Evolutionary conservation across 106 monocot genomes (phyloP).

Genomic region (Acorus gramineus): DNA sequence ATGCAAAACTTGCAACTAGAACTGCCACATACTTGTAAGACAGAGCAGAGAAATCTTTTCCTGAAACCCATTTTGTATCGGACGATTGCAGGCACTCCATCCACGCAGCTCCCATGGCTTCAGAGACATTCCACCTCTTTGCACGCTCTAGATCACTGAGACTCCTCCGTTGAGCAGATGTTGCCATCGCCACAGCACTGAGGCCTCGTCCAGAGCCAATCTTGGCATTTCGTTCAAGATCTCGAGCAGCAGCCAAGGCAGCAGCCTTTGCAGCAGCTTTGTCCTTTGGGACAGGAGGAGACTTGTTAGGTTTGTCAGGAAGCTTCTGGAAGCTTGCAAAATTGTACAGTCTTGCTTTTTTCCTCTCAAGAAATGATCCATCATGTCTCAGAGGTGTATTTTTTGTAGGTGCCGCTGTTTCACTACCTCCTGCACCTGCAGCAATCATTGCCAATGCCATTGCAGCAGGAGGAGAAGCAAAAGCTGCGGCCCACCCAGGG

Average conservation of each 20-base stretch:
- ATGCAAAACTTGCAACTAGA: constrained; percentile 77
- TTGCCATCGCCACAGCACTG: constrained; percentile 99
- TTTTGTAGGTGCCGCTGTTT: constrained; percentile 45
- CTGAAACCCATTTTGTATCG: constrained; percentile 58
- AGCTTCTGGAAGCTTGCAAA: constrained; percentile 83
- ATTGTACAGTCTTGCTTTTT: constrained; percentile 43
- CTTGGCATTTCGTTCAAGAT: constrained; percentile 77
- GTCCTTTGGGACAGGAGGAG: constrained; percentile 56
- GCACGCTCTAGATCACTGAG: constrained; percentile 62
- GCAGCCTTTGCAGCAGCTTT: constrained; percentile 89
- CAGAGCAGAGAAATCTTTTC: constrained; percentile 69
- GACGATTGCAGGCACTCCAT: constrained; percentile 64
- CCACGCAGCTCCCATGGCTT: constrained; percentile 95
- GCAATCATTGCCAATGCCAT: constrained; percentile 99
- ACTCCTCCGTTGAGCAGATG: constrained; percentile 90
- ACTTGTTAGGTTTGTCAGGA: constrained; percentile 40
- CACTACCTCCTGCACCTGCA: constrained; percentile 83
- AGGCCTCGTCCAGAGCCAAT: constrained; percentile 92
- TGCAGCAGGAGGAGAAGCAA: constrained; percentile 98
- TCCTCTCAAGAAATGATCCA: constrained; percentile 58
- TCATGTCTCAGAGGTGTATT: constrained; percentile 49
- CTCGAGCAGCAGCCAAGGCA: constrained; percentile 76
- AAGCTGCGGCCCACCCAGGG: constrained; percentile 95
- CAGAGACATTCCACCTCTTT: constrained; percentile 84
- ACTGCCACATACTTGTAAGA: constrained; percentile 84